A percentile compares a stretch with the other conserved stretches of the same genome.
phyloP scores from a whole-genome alignment of 202 grass and related monocot genomes.

The Sporobolus alterniflorus region DNA sequence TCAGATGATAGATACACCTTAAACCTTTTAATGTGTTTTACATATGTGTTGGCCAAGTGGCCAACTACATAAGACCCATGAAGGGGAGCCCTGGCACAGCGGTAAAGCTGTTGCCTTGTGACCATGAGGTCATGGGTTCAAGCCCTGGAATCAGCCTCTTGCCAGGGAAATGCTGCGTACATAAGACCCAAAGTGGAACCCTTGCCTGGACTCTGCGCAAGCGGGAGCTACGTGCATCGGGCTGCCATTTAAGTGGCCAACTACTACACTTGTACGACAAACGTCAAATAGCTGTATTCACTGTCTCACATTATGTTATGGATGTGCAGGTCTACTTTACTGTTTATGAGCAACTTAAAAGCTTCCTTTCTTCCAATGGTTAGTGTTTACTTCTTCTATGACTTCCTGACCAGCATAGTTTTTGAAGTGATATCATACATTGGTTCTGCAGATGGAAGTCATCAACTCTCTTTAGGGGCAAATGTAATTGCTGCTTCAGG shows the following conservation, averaged over 20 bases:
- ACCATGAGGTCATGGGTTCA: too few species aligned
- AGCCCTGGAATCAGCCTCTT: too few species aligned
- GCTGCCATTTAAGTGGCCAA: too few species aligned
- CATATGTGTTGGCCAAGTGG: background rate
- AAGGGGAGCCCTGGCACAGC: too few species aligned
- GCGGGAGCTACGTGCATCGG: too few species aligned
- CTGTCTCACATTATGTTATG: constrained; percentile 24
- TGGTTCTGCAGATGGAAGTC: constrained; percentile 66
- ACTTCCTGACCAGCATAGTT: constrained; percentile 2
- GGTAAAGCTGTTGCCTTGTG: too few species aligned
- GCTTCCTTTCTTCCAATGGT: constrained; percentile 74
- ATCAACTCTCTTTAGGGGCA: constrained; percentile 78
- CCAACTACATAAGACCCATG: too few species aligned
- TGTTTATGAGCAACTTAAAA: constrained; percentile 96
- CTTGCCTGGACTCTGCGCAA: too few species aligned
- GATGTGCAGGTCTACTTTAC: constrained; percentile 85
- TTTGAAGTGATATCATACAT: constrained; percentile 8
- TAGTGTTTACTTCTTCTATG: constrained; percentile 41
- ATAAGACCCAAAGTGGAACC: too few species aligned
- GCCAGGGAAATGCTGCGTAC: too few species aligned
- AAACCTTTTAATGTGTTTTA: constrained; percentile 1
- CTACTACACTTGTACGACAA: background rate
- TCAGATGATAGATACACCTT: background rate
- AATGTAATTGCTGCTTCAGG: constrained; percentile 96
- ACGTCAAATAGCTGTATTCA: constrained; percentile 4